These are phyloP conservation scores for Inga oerstediana DNA, from an alignment of 306 rosid species.

Conservation along the genomic window DNA sequence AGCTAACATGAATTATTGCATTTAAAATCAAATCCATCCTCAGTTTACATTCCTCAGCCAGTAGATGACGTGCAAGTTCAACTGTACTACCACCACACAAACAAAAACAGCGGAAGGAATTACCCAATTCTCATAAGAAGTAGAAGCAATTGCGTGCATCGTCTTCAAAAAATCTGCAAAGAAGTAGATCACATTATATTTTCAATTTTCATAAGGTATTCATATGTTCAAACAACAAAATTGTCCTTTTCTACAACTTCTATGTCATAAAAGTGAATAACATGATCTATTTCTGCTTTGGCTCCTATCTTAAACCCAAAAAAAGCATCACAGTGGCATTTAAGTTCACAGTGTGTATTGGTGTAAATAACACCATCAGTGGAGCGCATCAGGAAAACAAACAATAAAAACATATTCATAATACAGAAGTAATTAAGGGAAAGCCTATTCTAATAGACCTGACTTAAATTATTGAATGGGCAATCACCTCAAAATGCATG, in stretches of 20 bases:
- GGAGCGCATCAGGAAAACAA: background rate
- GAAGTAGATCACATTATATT: background rate
- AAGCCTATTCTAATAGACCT: background rate
- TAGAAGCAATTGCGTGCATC: conserved; percentile 59
- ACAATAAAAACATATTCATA: background rate
- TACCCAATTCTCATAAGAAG: conserved; percentile 60
- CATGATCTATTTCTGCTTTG: background rate
- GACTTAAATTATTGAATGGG: background rate
- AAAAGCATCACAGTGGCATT: background rate
- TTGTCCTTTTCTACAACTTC: background rate
- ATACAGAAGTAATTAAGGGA: background rate
- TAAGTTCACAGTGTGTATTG: background rate
- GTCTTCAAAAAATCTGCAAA: conserved; percentile 55
- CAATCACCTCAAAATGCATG: background rate
- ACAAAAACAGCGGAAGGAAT: conserved; percentile 66
- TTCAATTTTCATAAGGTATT: background rate
- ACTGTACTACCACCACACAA: conserved; percentile 56
- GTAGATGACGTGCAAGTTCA: conserved; percentile 62
- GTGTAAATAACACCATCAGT: background rate
- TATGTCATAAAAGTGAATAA: background rate
- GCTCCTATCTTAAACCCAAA: background rate
- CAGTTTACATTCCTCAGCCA: conserved; percentile 64
- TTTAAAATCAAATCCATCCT: conserved; percentile 60
- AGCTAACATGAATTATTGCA: conserved; percentile 59
- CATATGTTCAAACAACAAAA: background rate